Conservation (phyloP, 345 rosid species). For the Crucihimalaya himalaica region DNA sequence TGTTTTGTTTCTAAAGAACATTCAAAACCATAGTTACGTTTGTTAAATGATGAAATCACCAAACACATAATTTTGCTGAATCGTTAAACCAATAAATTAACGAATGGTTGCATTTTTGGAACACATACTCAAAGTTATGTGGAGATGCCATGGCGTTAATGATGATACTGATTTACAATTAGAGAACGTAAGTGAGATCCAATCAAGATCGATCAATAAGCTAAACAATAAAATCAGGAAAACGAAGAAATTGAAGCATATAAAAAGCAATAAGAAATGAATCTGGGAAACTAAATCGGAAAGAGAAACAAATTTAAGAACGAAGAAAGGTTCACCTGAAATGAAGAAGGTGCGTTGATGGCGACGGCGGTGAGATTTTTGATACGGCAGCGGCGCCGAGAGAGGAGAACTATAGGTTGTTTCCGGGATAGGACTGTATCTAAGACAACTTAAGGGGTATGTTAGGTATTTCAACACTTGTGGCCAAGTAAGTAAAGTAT, state of each 20-base stretch:
- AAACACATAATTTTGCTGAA: too few species aligned
- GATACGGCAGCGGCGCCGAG: background rate
- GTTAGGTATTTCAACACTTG: background rate
- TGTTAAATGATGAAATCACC: too few species aligned
- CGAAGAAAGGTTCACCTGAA: background rate
- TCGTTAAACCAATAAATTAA: too few species aligned
- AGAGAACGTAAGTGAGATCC: too few species aligned
- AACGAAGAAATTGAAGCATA: too few species aligned
- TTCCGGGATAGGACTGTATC: background rate
- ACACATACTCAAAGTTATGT: too few species aligned
- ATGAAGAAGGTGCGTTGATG: slow-evolving; percentile 14
- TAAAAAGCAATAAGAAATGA: too few species aligned
- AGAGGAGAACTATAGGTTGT: background rate
- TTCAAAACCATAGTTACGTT: too few species aligned
- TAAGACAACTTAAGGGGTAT: background rate
- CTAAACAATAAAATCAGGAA: background rate
- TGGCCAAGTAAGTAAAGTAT: slow-evolving; percentile 30
- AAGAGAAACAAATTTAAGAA: background rate
- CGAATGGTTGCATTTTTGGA: too few species aligned
- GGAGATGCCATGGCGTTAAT: too few species aligned
- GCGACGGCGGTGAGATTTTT: background rate
- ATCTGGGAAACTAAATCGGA: background rate
- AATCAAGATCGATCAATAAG: too few species aligned
- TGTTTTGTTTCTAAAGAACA: background rate
- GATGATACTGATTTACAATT: too few species aligned